Evolutionary conservation across 2,329 filamentous ascomycete species (phyloP).

Genomic region (Calonectria montana): DNA sequence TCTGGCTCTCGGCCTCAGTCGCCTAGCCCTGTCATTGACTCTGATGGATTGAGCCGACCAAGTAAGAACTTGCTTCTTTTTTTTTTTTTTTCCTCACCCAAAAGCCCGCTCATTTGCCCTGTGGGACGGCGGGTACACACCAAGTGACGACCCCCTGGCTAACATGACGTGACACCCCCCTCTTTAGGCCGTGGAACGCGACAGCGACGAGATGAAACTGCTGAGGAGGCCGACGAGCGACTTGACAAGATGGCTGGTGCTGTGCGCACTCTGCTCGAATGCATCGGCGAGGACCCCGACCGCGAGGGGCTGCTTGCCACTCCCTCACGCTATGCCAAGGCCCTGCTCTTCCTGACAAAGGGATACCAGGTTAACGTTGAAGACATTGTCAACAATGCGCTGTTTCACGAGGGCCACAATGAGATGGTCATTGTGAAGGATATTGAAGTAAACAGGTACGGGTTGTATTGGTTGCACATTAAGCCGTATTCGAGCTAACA

Average conservation of each 20-base stretch:
- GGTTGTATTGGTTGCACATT: background rate
- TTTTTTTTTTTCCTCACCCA: background rate
- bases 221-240: conserved; percentile 57
- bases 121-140: background rate
- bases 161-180: conserved; percentile 20
- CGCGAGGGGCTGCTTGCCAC: conserved; percentile 74
- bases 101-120: background rate
- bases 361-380: conserved; percentile 95
- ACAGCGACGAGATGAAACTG: conserved; percentile 67
- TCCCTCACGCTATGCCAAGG: conserved; percentile 92
- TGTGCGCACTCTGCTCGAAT: conserved; percentile 75
- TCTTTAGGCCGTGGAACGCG: conserved; percentile 71
- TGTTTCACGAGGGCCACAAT: conserved; percentile 97
- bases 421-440: conserved; percentile 98
- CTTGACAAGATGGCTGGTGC: conserved; percentile 70
- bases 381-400: conserved; percentile 91
- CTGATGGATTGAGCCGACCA: conserved; percentile 70
- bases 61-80: conserved; percentile 49
- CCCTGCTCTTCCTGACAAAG: conserved; percentile 94
- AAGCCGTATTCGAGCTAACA: background rate
- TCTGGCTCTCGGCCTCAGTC: conserved; percentile 40
- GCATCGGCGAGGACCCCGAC: conserved; percentile 75
- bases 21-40: conserved; percentile 69
- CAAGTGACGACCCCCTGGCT: conserved; percentile 3
- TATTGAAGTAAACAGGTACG: conserved; percentile 83